Conservation (phyloP, 129 eudicot genomes). For the Saposhnikovia divaricata region DNA sequence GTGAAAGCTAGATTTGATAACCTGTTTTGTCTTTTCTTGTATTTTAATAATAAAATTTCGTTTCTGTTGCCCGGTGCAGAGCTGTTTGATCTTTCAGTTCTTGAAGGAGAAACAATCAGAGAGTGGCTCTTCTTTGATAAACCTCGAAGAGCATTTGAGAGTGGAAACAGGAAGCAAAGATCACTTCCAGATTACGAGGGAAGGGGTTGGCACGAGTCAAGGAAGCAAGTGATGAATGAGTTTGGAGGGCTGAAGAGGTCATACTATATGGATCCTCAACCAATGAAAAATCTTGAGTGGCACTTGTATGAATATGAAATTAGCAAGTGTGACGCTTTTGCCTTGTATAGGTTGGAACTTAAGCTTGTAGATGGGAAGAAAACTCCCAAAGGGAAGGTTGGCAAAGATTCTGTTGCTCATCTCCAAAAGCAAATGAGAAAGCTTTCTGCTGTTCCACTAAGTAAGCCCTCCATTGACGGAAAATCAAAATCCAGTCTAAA, state of each 20-base stretch:
- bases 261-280: conserved; percentile 98
- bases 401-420: conserved; percentile 66
- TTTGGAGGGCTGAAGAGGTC: conserved; percentile 85
- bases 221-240: conserved; percentile 76
- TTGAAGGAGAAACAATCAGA: conserved; percentile 84
- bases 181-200: conserved; percentile 91
- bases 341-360: conserved; percentile 76
- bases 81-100: conserved; percentile 65
- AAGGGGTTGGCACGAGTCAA: conserved; percentile 98
- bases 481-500: conserved; percentile 41
- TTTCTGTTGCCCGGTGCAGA: conserved; percentile 34
- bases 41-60: neutral
- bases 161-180: conserved; percentile 94
- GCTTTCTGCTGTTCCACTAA: conserved; percentile 68
- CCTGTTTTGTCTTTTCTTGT: neutral
- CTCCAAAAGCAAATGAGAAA: conserved; percentile 82
- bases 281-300: conserved; percentile 65
- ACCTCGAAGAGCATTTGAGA: conserved; percentile 95
- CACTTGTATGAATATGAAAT: conserved; percentile 86
- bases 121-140: conserved; percentile 97
- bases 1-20: conserved; percentile 1
- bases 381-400: conserved; percentile 54
- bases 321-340: conserved; percentile 59
- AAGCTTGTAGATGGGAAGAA: conserved; percentile 78
- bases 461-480: conserved; percentile 34